Percentiles rank a stretch among this genome's conserved stretches.
These are phyloP conservation scores for Nothophoma quercina DNA, from an alignment of 2,329 filamentous ascomycete species.

Conservation along the genomic window DNA sequence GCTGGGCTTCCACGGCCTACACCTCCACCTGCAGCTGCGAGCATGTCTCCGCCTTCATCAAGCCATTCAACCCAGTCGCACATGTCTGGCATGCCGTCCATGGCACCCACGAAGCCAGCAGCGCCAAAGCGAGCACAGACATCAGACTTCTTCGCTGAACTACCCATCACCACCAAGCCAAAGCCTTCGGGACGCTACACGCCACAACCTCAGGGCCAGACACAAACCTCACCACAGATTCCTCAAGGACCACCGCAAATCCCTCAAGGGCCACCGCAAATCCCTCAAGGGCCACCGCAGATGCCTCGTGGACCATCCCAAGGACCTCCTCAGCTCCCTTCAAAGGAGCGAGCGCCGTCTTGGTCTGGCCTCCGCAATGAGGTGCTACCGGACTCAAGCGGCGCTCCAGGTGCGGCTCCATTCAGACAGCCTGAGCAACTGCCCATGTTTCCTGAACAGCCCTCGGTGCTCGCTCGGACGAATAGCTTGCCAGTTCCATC, in stretches of 20 bases:
- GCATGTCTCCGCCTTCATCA: slow-evolving; percentile 52
- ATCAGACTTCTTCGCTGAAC: slow-evolving; percentile 58
- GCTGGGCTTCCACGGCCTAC: slow-evolving; percentile 28
- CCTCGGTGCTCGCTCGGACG: slow-evolving; percentile 39
- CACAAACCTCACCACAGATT: slow-evolving; percentile 34
- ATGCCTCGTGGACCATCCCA: slow-evolving; percentile 31
- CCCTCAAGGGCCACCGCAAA: slow-evolving; percentile 27
- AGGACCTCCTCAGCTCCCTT: slow-evolving; percentile 32
- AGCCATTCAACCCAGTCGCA: slow-evolving; percentile 47
- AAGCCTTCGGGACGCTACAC: slow-evolving; percentile 50
- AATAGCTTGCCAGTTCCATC: slow-evolving; percentile 44
- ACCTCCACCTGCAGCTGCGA: slow-evolving; percentile 41
- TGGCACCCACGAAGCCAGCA: slow-evolving; percentile 34
- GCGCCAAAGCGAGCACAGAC: slow-evolving; percentile 38
- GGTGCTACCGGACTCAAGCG: slow-evolving; percentile 36
- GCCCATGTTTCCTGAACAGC: slow-evolving; percentile 46
- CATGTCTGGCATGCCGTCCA: slow-evolving; percentile 39
- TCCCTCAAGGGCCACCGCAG: slow-evolving; percentile 39
- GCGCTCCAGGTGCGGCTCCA: slow-evolving; percentile 33
- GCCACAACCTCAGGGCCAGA: slow-evolving; percentile 43
- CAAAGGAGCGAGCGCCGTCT: slow-evolving; percentile 46
- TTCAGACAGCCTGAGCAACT: slow-evolving; percentile 53
- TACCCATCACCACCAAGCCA: slow-evolving; percentile 55
- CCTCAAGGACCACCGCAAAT: slow-evolving; percentile 34
- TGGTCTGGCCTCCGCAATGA: slow-evolving; percentile 48